Evolutionary conservation across 2,329 filamentous ascomycete genomes (phyloP).

Genomic region (Samsoniella hepiali): DNA sequence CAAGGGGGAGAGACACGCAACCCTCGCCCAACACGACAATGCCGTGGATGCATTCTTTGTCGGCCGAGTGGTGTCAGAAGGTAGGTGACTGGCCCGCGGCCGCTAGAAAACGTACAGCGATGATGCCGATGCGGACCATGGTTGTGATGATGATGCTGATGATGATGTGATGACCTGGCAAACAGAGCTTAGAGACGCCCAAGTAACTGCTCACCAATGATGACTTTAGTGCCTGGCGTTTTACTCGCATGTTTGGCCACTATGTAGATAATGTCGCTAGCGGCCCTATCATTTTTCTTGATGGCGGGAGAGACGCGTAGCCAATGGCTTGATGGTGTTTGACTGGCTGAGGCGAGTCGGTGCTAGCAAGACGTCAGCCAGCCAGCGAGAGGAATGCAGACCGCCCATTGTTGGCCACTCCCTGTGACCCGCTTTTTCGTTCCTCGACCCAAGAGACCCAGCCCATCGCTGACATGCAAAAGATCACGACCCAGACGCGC

Average conservation of each 20-base stretch:
- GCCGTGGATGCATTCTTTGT: not conserved
- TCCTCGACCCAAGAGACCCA: not conserved
- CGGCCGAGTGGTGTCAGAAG: not conserved
- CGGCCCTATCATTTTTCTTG: not conserved
- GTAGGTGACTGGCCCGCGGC: not conserved
- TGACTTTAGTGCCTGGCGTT: not conserved
- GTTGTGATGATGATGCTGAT: not conserved
- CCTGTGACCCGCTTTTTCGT: not conserved
- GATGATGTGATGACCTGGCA: not conserved
- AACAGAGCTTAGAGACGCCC: not conserved
- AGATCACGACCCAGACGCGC: not conserved
- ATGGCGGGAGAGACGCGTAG: not conserved
- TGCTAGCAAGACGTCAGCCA: not conserved
- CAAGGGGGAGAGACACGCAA: not conserved
- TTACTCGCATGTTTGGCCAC: not conserved
- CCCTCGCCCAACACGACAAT: not conserved
- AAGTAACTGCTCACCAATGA: not conserved
- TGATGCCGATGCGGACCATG: not conserved
- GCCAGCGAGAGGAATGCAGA: not conserved
- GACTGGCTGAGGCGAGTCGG: not conserved
- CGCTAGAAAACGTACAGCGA: not conserved
- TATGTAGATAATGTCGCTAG: not conserved
- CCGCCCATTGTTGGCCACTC: not conserved
- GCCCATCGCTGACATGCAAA: not conserved
- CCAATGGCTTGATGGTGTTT: not conserved